Percentiles rank a stretch among this genome's conserved stretches.
Evolutionary conservation across 768 basidiomycete genomes (phyloP).

Genomic region (Lactarius sp.): DNA sequence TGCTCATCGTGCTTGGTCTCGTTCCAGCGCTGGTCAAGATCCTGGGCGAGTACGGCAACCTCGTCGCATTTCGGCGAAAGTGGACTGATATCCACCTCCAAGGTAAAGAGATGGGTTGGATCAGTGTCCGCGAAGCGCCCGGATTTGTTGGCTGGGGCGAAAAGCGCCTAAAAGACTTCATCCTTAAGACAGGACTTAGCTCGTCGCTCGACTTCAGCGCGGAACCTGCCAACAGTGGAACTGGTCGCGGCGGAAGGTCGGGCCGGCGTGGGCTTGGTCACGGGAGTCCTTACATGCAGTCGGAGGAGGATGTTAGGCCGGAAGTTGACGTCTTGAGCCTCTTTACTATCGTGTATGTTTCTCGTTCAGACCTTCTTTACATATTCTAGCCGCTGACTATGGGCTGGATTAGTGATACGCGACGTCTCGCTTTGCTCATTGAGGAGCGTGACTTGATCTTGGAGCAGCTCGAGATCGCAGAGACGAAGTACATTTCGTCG

Average conservation of each 20-base stretch:
- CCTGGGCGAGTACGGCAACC: constrained; percentile 53
- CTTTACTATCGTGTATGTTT: constrained; percentile 66
- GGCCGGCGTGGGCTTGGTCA: neutral
- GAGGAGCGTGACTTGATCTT: constrained; percentile 71
- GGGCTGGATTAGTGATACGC: constrained; percentile 53
- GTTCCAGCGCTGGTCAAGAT: constrained; percentile 64
- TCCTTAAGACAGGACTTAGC: constrained; percentile 62
- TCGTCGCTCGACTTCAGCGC: constrained; percentile 43
- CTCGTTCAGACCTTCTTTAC: neutral
- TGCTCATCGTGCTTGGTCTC: constrained; percentile 58
- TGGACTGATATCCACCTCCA: constrained; percentile 64
- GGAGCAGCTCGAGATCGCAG: constrained; percentile 77
- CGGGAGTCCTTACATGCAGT: constrained; percentile 9
- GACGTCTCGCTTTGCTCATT: constrained; percentile 60
- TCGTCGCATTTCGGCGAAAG: constrained; percentile 49
- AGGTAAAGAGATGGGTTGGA: constrained; percentile 71
- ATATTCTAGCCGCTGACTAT: constrained; percentile 12
- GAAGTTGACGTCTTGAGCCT: constrained; percentile 68
- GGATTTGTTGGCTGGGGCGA: constrained; percentile 73
- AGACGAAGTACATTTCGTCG: constrained; percentile 70
- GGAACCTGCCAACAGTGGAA: constrained; percentile 25
- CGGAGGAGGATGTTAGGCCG: constrained; percentile 38
- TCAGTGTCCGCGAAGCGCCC: constrained; percentile 56
- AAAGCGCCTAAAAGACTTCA: constrained; percentile 61
- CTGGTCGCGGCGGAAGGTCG: constrained; percentile 5